Evolutionary conservation across 1,284 basidiomycete genomes (phyloP).

Genomic region (Peniophora sp.): DNA sequence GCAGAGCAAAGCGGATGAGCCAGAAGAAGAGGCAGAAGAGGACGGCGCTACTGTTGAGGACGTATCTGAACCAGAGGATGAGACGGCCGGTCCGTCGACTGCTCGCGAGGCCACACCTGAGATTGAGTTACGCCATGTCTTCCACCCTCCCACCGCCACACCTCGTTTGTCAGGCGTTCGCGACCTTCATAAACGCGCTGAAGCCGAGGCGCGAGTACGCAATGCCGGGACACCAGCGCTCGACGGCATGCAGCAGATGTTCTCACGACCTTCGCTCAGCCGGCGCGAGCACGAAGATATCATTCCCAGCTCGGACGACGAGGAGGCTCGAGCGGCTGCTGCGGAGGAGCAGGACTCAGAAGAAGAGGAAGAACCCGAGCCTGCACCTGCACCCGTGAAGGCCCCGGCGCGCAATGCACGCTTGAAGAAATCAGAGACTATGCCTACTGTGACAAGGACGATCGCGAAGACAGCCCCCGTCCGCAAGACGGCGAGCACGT

Average conservation of each 20-base stretch:
- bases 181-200: background rate
- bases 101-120: background rate
- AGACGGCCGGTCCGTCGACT: background rate
- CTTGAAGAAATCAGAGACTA: constrained; percentile 8
- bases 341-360: background rate
- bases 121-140: background rate
- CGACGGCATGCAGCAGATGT: background rate
- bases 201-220: background rate
- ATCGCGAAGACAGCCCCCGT: constrained; percentile 1
- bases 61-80: too few species aligned
- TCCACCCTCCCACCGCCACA: background rate
- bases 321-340: constrained; percentile 1
- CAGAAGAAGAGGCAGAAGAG: constrained; percentile 3
- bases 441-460: background rate
- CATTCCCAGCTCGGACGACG: constrained; percentile 1
- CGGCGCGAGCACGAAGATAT: background rate
- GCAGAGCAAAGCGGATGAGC: constrained; percentile 1
- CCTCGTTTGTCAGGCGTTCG: background rate
- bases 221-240: background rate
- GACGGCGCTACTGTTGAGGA: background rate
- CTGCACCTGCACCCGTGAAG: constrained; percentile 2
- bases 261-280: background rate
- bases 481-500: constrained; percentile 7
- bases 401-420: constrained; percentile 6
- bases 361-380: background rate